These are phyloP conservation scores for Ustilago sp. DNA, from an alignment of 1,284 basidiomycete genomes.

Conservation along the genomic window DNA sequence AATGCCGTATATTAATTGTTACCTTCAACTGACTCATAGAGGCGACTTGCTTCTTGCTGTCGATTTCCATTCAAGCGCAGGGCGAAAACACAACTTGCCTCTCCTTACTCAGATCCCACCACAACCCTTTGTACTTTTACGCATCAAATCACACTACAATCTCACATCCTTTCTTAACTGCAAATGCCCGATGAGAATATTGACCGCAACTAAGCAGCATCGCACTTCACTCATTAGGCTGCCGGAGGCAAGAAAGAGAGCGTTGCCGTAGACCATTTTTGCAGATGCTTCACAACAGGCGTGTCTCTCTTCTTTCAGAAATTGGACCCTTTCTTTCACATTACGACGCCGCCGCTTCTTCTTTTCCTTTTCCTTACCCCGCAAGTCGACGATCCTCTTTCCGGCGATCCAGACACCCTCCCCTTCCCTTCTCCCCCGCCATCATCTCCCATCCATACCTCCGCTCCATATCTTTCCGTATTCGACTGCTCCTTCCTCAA, in stretches of 20 bases:
- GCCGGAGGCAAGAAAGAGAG: not conserved
- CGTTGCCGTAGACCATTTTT: conserved; percentile 20
- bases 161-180: not conserved
- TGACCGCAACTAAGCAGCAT: too few relatives aligned
- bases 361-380: not conserved
- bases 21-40: not conserved
- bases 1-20: too few relatives aligned
- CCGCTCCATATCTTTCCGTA: not conserved
- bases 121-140: conserved; percentile 32
- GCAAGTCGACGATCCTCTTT: conserved; percentile 7
- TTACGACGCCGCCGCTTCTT: not conserved
- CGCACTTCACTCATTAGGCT: not conserved
- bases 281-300: not conserved
- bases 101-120: not conserved
- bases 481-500: conserved; percentile 1
- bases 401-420: conserved; percentile 4
- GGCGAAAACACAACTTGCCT: too few relatives aligned
- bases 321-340: conserved; percentile 10
- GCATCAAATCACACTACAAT: conserved; percentile 18
- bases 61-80: too few relatives aligned
- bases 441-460: not conserved
- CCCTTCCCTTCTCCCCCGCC: not conserved
- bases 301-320: conserved; percentile 6
- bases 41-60: not conserved
- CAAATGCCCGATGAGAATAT: not conserved